A percentile compares a stretch with the other conserved stretches of the same genome.
These are phyloP conservation scores for Bacterosira constricta DNA, from an alignment of 108 stramenopile species.

Conservation along the genomic window DNA sequence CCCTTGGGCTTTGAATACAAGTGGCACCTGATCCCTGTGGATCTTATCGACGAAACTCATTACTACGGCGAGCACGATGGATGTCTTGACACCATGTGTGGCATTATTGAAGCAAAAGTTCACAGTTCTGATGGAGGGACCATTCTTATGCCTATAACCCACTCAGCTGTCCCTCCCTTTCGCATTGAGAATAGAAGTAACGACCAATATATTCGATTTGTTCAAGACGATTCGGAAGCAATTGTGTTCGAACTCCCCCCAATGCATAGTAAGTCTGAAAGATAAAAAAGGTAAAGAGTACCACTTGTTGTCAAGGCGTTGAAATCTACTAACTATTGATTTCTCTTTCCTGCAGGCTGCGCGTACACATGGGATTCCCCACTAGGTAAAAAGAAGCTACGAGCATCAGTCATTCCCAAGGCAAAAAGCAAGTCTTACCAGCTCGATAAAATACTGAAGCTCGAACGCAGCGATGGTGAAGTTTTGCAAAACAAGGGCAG, in stretches of 20 bases:
- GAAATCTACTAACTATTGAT: too few species aligned
- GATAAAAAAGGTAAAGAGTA: too few species aligned
- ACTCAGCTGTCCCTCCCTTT: conserved; percentile 24
- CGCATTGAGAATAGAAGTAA: conserved; percentile 28
- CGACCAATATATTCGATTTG: conserved; percentile 22
- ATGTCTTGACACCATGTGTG: conserved; percentile 14
- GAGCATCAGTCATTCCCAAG: conserved; percentile 6
- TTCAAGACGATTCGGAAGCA: conserved; percentile 25
- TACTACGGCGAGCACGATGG: conserved; percentile 28
- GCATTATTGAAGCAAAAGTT: conserved; percentile 18
- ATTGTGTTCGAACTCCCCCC: conserved; percentile 30
- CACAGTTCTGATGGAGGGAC: conserved; percentile 15
- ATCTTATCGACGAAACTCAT: neutral
- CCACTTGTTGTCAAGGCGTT: too few species aligned
- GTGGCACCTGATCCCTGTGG: conserved; percentile 25
- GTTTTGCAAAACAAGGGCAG: neutral
- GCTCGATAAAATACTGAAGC: neutral
- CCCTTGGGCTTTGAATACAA: too few species aligned
- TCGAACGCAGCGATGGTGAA: neutral
- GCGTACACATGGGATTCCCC: too few species aligned
- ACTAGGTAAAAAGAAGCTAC: conserved; percentile 25
- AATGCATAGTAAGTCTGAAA: conserved; percentile 13
- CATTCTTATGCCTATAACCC: conserved; percentile 14
- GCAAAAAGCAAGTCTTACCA: neutral
- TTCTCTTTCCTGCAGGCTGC: too few species aligned